Evolutionary conservation across 352 stramenopile species (phyloP).

Genomic region (Phytophthora crassamura): DNA sequence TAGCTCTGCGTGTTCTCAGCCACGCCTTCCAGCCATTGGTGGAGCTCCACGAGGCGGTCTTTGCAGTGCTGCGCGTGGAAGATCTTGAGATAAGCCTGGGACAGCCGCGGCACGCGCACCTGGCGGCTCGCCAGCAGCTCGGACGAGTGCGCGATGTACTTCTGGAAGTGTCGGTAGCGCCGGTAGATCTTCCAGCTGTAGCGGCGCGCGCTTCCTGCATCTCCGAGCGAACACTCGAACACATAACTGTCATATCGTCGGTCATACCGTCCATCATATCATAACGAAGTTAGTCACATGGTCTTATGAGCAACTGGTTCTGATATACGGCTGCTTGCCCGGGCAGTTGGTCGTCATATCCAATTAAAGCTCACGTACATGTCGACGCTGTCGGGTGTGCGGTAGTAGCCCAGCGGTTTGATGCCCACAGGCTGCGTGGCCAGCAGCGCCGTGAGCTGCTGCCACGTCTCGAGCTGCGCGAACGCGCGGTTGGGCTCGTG

Average conservation of each 20-base stretch:
- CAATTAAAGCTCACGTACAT: slow-evolving; percentile 55
- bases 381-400: slow-evolving; percentile 77
- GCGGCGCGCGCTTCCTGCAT: slow-evolving; percentile 29
- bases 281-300: slow-evolving; percentile 13
- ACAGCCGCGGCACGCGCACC: slow-evolving; percentile 67
- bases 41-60: slow-evolving; percentile 77
- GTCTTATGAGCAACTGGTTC: background rate
- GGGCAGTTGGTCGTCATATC: too few relatives aligned
- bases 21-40: slow-evolving; percentile 69
- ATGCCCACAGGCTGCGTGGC: slow-evolving; percentile 55
- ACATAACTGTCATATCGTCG: slow-evolving; percentile 82
- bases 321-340: too few relatives aligned
- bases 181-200: slow-evolving; percentile 84
- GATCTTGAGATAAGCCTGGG: slow-evolving; percentile 82
- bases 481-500: slow-evolving; percentile 72
- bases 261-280: too few relatives aligned
- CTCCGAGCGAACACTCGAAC: slow-evolving; percentile 70
- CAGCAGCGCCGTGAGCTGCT: slow-evolving; percentile 60
- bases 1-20: slow-evolving; percentile 77
- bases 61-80: slow-evolving; percentile 83
- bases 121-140: slow-evolving; percentile 51
- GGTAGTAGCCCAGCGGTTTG: slow-evolving; percentile 81
- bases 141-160: slow-evolving; percentile 69
- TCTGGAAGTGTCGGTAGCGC: slow-evolving; percentile 86
- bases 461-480: slow-evolving; percentile 66